Base-by-base conservation (phyloP, 768 basidiomycete genomes). In the Boletus sensibilis region DNA sequence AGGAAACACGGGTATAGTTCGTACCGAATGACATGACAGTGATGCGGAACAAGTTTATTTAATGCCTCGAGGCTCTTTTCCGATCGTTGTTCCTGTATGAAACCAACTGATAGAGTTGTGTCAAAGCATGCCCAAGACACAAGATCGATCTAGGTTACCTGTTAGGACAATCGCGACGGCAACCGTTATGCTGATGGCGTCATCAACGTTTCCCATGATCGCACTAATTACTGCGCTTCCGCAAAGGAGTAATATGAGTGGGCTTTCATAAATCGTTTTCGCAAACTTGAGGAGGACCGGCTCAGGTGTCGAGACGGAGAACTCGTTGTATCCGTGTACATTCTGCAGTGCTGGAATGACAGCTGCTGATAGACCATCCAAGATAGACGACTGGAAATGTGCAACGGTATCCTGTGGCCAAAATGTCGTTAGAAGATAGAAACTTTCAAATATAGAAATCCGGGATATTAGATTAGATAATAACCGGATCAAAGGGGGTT, bases 41-140 rank as follows among this genome's bases (percentile, higher is more conserved):
- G 93, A 71, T 98, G 95, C 0, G 95, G 95, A 21, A 98, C 95
- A 40, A 98, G 88, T 72, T 95, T 97, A 76, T 94, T 97, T 34
- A 98, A 78, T 0, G 95, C 93, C 72, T 97, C 94, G 27, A 98
- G 77, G 57, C 91, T 93, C 74, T 97, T 87, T 69, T 98, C 95
- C 1, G 96, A 98, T 33, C 95, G 82, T 58, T 90, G 85, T 72
- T 98, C 95, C 72, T 98, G 95, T 31, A 98, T 85, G 67, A 98
- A 98, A 11, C 93, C 96, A 59, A 98, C 95, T 81, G 45, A 52
- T 5, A 46, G 21, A 29, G 20, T 21, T 33, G 25, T 16, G 35
- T 59, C 33, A 68, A 44, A 23, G 21, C 5, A 33, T 21, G 2
- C 1, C 14, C 44, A 21, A 49, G 50, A 49, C 41, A 31, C 21